A percentile compares a stretch with the other conserved stretches of the same genome.
Conservation (phyloP, 202 grass and related monocot species). For the Cymbopogon flexuosus region DNA sequence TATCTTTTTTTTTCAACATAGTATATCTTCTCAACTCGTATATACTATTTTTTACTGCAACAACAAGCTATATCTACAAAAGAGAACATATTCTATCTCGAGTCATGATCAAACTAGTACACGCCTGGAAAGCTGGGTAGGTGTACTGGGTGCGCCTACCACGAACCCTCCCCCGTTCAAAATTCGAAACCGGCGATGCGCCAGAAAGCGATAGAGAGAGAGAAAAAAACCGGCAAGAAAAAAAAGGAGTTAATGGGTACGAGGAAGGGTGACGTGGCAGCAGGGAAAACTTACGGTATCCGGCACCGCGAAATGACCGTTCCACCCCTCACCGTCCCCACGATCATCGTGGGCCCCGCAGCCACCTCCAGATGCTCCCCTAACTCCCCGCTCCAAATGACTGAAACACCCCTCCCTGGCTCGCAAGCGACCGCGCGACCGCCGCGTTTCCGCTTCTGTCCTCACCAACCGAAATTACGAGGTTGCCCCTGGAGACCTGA, state of each 20-base stretch:
- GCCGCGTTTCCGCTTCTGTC: not conserved
- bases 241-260: constrained; percentile 51
- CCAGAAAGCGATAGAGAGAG: constrained; percentile 1
- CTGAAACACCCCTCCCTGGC: constrained; percentile 6
- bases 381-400: not conserved
- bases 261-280: constrained; percentile 89
- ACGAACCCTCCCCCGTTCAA: constrained; percentile 15
- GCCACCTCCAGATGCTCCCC: constrained; percentile 2
- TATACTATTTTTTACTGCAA: not conserved
- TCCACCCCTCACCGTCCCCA: not conserved
- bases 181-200: constrained; percentile 49
- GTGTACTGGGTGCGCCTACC: constrained; percentile 29
- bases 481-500: not conserved
- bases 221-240: not conserved
- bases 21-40: not conserved
- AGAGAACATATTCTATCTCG: not conserved
- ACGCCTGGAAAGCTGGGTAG: constrained; percentile 16
- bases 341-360: constrained; percentile 19
- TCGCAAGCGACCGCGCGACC: not conserved
- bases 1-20: not conserved
- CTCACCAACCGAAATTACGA: not conserved
- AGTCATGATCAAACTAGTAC: not conserved
- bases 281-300: constrained; percentile 27
- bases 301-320: not conserved
- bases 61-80: not conserved